phyloP scores from a whole-genome alignment of 2,329 filamentous ascomycete species.

The Verticillium albo-atrum region DNA sequence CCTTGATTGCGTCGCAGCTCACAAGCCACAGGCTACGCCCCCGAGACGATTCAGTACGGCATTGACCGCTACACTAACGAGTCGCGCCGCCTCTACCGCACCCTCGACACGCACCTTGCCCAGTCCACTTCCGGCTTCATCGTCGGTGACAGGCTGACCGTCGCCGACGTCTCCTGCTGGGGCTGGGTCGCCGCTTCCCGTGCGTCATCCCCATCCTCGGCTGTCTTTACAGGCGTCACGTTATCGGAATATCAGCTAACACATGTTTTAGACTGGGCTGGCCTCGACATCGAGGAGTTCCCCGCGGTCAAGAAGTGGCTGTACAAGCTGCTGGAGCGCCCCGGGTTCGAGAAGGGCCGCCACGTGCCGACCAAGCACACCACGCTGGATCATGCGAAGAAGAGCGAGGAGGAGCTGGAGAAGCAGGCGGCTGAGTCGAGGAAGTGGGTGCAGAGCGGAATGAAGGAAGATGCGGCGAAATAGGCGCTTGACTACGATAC shows the following conservation, averaged over 20 bases:
- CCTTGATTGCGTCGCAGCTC: neutral
- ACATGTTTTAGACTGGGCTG: slow-evolving; percentile 30
- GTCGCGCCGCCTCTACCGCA: slow-evolving; percentile 74
- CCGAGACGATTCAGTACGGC: slow-evolving; percentile 77
- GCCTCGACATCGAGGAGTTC: slow-evolving; percentile 65
- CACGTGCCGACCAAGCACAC: slow-evolving; percentile 66
- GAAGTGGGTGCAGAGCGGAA: slow-evolving; percentile 64
- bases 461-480: slow-evolving; percentile 62
- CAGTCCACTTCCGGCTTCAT: slow-evolving; percentile 52
- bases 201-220: slow-evolving; percentile 23
- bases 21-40: slow-evolving; percentile 57
- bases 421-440: slow-evolving; percentile 43
- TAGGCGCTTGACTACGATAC: slow-evolving; percentile 1
- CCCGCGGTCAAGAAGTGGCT: slow-evolving; percentile 75
- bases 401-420: slow-evolving; percentile 51
- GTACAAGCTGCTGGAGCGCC: slow-evolving; percentile 61
- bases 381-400: slow-evolving; percentile 43
- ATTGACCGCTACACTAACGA: slow-evolving; percentile 81
- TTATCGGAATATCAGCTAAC: slow-evolving; percentile 2
- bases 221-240: slow-evolving; percentile 13
- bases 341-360: slow-evolving; percentile 70
- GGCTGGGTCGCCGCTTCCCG: slow-evolving; percentile 64
- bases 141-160: slow-evolving; percentile 64
- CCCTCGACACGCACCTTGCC: slow-evolving; percentile 67
- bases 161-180: slow-evolving; percentile 77